Conservation (phyloP, 805 yeast species). For the Barnettozyma wickerhamii region DNA sequence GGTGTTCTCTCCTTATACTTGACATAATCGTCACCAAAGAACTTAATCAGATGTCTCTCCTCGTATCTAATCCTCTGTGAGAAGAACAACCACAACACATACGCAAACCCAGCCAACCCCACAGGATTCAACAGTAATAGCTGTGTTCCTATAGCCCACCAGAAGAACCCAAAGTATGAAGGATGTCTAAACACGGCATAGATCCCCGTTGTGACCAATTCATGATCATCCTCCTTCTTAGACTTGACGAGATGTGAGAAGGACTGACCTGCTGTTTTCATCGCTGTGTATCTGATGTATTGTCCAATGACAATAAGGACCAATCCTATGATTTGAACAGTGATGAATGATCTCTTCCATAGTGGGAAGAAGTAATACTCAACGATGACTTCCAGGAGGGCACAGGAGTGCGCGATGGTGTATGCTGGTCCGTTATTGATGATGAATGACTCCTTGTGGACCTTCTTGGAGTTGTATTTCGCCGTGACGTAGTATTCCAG, state of each 20-base stretch:
- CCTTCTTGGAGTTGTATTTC: constrained; percentile 58
- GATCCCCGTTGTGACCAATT: constrained; percentile 68
- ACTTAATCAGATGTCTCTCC: constrained; percentile 56
- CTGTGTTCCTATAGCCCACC: constrained; percentile 92
- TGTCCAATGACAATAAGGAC: constrained; percentile 57
- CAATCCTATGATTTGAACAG: constrained; percentile 41
- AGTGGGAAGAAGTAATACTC: constrained; percentile 37
- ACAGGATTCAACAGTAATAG: constrained; percentile 63
- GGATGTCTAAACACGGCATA: constrained; percentile 77
- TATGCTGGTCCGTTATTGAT: constrained; percentile 61
- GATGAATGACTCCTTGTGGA: constrained; percentile 66
- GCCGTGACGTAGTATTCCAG: constrained; percentile 83
- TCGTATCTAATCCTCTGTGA: constrained; percentile 61
- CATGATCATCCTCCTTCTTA: constrained; percentile 49
- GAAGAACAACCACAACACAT: constrained; percentile 69
- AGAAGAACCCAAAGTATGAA: constrained; percentile 83
- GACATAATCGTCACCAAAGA: constrained; percentile 68
- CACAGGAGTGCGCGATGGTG: constrained; percentile 49
- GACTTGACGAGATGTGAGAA: constrained; percentile 78
- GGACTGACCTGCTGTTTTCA: constrained; percentile 83
- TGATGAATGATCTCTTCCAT: constrained; percentile 22
- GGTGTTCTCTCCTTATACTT: constrained; percentile 45
- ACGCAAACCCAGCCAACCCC: constrained; percentile 47
- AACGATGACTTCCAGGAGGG: constrained; percentile 45
- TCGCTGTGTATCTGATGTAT: constrained; percentile 61